Percentiles rank a stretch among this genome's conserved stretches.
Conservation (phyloP, 2,329 filamentous ascomycete genomes). For the Aaosphaeria pasadenensis region DNA sequence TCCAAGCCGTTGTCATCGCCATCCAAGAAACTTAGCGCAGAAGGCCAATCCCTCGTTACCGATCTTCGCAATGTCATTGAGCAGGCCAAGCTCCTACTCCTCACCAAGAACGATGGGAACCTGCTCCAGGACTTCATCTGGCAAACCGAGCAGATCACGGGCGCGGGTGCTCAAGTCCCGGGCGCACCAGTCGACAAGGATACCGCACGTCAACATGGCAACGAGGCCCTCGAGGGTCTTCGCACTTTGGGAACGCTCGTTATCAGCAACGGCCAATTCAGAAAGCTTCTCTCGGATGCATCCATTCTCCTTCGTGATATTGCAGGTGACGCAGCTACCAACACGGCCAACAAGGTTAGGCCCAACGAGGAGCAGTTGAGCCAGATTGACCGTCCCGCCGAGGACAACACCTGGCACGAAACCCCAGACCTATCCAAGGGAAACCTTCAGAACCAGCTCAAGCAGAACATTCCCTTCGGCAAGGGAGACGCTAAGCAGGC, state of each 20-base stretch:
- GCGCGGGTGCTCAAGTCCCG: slow-evolving; percentile 60
- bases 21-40: slow-evolving; percentile 72
- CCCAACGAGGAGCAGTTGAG: slow-evolving; percentile 73
- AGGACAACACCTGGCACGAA: slow-evolving; percentile 93
- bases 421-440: slow-evolving; percentile 71
- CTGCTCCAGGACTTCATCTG: slow-evolving; percentile 95
- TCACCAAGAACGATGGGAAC: slow-evolving; percentile 95
- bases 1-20: slow-evolving; percentile 69
- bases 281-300: slow-evolving; percentile 81
- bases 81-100: slow-evolving; percentile 77
- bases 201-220: slow-evolving; percentile 75
- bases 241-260: slow-evolving; percentile 84
- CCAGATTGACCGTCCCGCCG: slow-evolving; percentile 78
- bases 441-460: slow-evolving; percentile 65
- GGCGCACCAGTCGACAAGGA: slow-evolving; percentile 71
- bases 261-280: slow-evolving; percentile 94
- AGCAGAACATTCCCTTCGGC: slow-evolving; percentile 53
- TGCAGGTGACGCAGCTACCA: slow-evolving; percentile 81
- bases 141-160: slow-evolving; percentile 76
- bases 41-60: slow-evolving; percentile 74
- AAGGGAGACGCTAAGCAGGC: slow-evolving; percentile 59
- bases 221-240: slow-evolving; percentile 79
- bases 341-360: slow-evolving; percentile 70
- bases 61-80: slow-evolving; percentile 79
- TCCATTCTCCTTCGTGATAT: slow-evolving; percentile 82